These are phyloP conservation scores for Fusarium oxysporum DNA, from an alignment of 2,329 filamentous ascomycete species.

Conservation along the genomic window DNA sequence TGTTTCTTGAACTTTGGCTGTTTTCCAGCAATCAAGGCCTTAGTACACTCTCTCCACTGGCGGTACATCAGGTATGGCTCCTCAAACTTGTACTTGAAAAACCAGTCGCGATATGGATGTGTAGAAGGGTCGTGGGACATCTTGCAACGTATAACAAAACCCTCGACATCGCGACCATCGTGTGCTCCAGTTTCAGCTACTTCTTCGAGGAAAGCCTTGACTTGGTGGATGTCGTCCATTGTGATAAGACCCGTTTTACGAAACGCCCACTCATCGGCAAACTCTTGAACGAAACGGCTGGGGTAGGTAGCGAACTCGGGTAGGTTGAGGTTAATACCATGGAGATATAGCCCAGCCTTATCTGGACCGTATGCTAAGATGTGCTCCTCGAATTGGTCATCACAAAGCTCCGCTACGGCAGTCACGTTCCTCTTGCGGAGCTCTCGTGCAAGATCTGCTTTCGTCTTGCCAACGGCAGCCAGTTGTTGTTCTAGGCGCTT, in stretches of 20 bases:
- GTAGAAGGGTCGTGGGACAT: slow-evolving; percentile 63
- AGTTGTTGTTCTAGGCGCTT: slow-evolving; percentile 85
- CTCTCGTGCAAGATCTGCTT: slow-evolving; percentile 79
- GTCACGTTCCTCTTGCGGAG: slow-evolving; percentile 87
- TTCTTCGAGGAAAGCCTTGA: slow-evolving; percentile 84
- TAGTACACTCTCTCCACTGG: slow-evolving; percentile 98
- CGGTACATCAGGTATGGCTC: slow-evolving; percentile 99
- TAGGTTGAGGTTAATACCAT: slow-evolving; percentile 96
- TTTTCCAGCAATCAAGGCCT: slow-evolving; percentile 82
- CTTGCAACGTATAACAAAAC: slow-evolving; percentile 94
- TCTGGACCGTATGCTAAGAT: slow-evolving; percentile 89
- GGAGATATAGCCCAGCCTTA: slow-evolving; percentile 89
- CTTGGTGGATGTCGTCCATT: slow-evolving; percentile 78
- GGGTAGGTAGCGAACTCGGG: slow-evolving; percentile 91
- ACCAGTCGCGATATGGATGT: slow-evolving; percentile 86
- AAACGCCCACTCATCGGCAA: slow-evolving; percentile 94
- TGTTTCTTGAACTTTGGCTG: slow-evolving; percentile 87
- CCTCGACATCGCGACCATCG: slow-evolving; percentile 92
- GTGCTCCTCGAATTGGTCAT: slow-evolving; percentile 96
- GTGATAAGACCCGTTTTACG: slow-evolving; percentile 85
- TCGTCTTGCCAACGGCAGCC: slow-evolving; percentile 78
- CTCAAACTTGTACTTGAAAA: slow-evolving; percentile 99
- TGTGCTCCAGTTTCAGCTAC: slow-evolving; percentile 91
- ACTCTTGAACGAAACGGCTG: slow-evolving; percentile 83
- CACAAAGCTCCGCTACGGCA: slow-evolving; percentile 94